Base-by-base conservation (phyloP, 345 rosid species). In the Eucalyptus caleyi region DNA sequence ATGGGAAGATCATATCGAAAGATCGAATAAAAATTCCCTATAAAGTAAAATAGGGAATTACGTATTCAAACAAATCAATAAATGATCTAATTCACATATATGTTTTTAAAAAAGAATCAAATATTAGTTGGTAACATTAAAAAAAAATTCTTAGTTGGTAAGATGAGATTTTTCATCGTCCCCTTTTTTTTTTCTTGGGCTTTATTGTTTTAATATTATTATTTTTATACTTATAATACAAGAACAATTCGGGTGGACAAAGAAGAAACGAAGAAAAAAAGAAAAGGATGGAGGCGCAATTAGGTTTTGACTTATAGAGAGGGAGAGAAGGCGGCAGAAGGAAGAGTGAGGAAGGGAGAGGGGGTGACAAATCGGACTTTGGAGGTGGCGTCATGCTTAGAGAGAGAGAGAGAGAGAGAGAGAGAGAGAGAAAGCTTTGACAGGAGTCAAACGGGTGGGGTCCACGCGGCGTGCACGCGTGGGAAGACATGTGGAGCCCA, bases 381-480 rank as follows among this genome's bases (percentile, higher is more conserved):
- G 19, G 88, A 44, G 62, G 83, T 92, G 89, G 62, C 93, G 93
- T 90, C 93, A 49, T 77, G 92, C 87, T 89, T 62, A 80, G 87
- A 89, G 30, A 53, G 86, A 37, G 89, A 77, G 69, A 67, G 80
- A 27, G 69, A 34, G 42, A 34, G 81, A 37, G 37, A 37, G 40
- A 9, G 24, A n/a, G 37, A 34, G 42, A 16, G 44, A 11, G 27
- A 40, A 3, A 11, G 85, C 82, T 86, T 89, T 72, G 49, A 49
- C 12, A 1, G 1, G 6, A 47, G 97, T 95, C 96, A 95, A 95
- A 94, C 93, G 87, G 26, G 47, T 72, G 93, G 97, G 95, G 86
- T 88, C 96, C 95, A 92, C 91, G 89, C 93, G 93, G 93, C 94
- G 95, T 93, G 95, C 96, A 92, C 91, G 97, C 97, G 95, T 95